A percentile compares a stretch with the other conserved stretches of the same genome.
These are phyloP conservation scores for Diplodia mutila DNA, from an alignment of 2,329 filamentous ascomycete species.

Conservation along the genomic window DNA sequence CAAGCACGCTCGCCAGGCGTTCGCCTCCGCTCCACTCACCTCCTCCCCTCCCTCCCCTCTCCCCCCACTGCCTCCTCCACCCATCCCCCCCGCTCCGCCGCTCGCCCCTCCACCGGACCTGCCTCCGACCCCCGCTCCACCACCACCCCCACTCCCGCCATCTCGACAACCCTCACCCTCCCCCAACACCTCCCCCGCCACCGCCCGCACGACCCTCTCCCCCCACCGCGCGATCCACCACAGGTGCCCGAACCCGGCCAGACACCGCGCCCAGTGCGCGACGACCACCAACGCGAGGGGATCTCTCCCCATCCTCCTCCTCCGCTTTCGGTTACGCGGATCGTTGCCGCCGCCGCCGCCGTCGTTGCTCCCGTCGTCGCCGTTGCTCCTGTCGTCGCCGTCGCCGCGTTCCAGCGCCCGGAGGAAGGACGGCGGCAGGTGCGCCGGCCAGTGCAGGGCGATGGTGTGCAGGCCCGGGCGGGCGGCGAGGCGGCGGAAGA, in stretches of 20 bases:
- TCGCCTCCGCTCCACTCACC: not conserved
- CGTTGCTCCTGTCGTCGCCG: too few species aligned
- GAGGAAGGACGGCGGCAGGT: not conserved
- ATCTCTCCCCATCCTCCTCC: not conserved
- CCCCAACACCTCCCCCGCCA: not conserved
- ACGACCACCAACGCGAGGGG: not conserved
- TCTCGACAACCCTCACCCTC: too few species aligned
- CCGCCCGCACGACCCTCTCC: not conserved
- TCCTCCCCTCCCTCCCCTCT: not conserved
- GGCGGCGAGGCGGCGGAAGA: not conserved
- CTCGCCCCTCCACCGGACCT: too few species aligned
- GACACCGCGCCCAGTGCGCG: conserved; percentile 1
- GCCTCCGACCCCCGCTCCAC: not conserved
- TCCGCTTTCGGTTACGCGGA: too few species aligned
- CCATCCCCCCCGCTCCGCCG: not conserved
- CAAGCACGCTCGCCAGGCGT: not conserved
- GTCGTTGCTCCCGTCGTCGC: too few species aligned
- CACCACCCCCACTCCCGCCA: not conserved
- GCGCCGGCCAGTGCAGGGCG: not conserved
- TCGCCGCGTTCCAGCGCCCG: too few species aligned
- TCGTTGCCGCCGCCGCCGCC: too few species aligned
- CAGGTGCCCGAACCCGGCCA: not conserved
- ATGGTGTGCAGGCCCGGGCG: conserved; percentile 1
- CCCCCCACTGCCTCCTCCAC: not conserved
- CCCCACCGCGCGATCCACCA: conserved; percentile 6